These are phyloP conservation scores for Phtheirospermum japonicum DNA, from an alignment of 257 asterid species.

Conservation along the genomic window DNA sequence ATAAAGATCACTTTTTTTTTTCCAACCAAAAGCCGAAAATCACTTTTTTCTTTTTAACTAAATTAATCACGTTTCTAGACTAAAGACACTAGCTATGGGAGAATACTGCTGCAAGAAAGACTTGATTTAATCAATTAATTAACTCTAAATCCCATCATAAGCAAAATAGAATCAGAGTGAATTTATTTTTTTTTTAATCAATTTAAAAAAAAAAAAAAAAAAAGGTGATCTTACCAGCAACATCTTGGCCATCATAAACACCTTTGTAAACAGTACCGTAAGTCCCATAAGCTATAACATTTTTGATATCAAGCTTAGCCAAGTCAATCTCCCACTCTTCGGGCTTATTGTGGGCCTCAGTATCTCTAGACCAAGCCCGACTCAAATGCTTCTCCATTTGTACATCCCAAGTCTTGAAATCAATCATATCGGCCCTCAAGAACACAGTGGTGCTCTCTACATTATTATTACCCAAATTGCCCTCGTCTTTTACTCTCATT, in stretches of 20 bases:
- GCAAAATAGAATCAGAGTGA: background rate
- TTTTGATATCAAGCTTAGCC: slow-evolving; percentile 46
- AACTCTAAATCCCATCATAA: too few relatives aligned
- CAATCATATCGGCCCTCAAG: slow-evolving; percentile 62
- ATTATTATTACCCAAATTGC: slow-evolving; percentile 1
- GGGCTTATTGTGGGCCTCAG: slow-evolving; percentile 29
- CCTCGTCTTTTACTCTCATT: slow-evolving; percentile 9
- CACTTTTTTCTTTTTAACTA: too few relatives aligned
- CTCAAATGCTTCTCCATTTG: slow-evolving; percentile 56
- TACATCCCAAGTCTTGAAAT: slow-evolving; percentile 62
- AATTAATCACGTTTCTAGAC: too few relatives aligned
- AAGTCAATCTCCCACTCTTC: slow-evolving; percentile 61
- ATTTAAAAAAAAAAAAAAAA: background rate
- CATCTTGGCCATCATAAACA: slow-evolving; percentile 53
- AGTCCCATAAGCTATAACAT: slow-evolving; percentile 61
- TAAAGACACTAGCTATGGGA: too few relatives aligned
- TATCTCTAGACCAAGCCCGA: slow-evolving; percentile 39
- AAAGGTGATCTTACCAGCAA: slow-evolving; percentile 43
- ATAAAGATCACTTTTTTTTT: too few relatives aligned
- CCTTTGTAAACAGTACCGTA: slow-evolving; percentile 60
- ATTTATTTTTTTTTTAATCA: too few relatives aligned
- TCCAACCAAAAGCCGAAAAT: too few relatives aligned
- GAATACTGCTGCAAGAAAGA: too few relatives aligned
- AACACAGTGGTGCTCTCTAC: slow-evolving; percentile 22
- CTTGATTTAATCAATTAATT: too few relatives aligned